Base-by-base conservation (phyloP, 2,329 filamentous ascomycete genomes). In the Hawksworthiomyces lignivorus region DNA sequence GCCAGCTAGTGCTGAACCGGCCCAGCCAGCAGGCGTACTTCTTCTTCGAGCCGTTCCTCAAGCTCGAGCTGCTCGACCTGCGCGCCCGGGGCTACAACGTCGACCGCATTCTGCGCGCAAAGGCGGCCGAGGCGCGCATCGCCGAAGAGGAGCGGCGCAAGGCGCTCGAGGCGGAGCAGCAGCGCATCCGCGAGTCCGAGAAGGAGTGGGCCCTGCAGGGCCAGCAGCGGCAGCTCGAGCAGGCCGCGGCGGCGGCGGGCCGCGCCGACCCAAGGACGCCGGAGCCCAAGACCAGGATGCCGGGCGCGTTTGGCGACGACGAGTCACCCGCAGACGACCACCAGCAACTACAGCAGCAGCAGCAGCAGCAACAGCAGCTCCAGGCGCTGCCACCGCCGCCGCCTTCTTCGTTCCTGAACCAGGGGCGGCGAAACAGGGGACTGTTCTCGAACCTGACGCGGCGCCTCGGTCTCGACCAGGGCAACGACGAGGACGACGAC, bases 61-160 rank as follows among this genome's bases (percentile, higher is more conserved):
- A 85, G 44, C 80, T 92, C 8, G 87, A 90, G 52, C 70, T 98
- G 19, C 75, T 84, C 35, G 82, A 89, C 39, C 67, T 98, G 30
- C 82, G 87, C 53, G 80, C 81, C 46, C 87, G 92, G 49, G 92
- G 92, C 2, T 97, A 96, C 69, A 97, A 98, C 52, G 92, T 98
- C 29, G 87, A 96, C 56, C 83, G 92, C 37, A 97, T 98, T 48
- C 71, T 98, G 18, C 79, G 87, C 28, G 83, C 83, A 41, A 94
- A 94, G 64, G 87, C 84, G 17, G 85, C 86, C 3, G 88, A 97
- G 60, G 86, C 87, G 6, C 78, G 86, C 39, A 80, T 97, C 50
- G 88, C 87, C 0, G 89, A 96, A 56, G 84, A 85, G 53, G 80
- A 87, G 58, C 76, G 85, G 36, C 80, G 83, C 54, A 82, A 82